Base-by-base conservation (phyloP, 805 yeast genomes). In the Candida qinlingensis region DNA sequence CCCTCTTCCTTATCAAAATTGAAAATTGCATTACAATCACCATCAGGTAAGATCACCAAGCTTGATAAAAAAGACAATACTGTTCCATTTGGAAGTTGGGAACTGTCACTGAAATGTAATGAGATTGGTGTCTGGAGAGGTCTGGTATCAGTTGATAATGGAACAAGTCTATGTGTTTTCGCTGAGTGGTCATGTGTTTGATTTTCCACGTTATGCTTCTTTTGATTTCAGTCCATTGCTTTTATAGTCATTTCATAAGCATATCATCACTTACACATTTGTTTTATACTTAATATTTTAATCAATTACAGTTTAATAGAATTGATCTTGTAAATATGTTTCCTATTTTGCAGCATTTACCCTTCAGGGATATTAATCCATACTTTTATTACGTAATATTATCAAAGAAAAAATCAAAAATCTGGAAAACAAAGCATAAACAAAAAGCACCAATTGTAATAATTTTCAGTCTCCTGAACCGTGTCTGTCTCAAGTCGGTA, bases 91-190 rank as follows among this genome's bases (percentile, higher is more conserved):
- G 85, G 85, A 1, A 63, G 74, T 0, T 87, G 84, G 81, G 83
- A 77, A 51, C 62, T 77, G n/a, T 71, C 75, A 39, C 69, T 85
- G 27, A 76, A 77, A 49, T 72, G 88, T 48, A 76, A 75, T 52
- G 97, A 91, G 61, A 63, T 68, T 1, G 99, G 99, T 3, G 63
- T 75, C 13, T 94, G 96, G 88, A 76, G 91, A 49, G 92, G 89
- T 2, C 75, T 91, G 42, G 88, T 88, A 0, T 78, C 85, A 37
- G 84, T 88, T 8, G 92, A 88, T 53, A 78, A 82, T 38, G 87
- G 87, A 4, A 75, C 75, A 47, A 83, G 89, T 46, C 87, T 96
- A 88, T 85, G 89, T 58, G 88, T 87, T 4, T 89, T 87, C 67
- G 90, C 96, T 11, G 96, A 90, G 65, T 92, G 99, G 99, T 71